A percentile compares a stretch with the other conserved stretches of the same genome.
Conservation (phyloP, 2,329 filamentous ascomycete species). For the Paramyrothecium roridum region DNA sequence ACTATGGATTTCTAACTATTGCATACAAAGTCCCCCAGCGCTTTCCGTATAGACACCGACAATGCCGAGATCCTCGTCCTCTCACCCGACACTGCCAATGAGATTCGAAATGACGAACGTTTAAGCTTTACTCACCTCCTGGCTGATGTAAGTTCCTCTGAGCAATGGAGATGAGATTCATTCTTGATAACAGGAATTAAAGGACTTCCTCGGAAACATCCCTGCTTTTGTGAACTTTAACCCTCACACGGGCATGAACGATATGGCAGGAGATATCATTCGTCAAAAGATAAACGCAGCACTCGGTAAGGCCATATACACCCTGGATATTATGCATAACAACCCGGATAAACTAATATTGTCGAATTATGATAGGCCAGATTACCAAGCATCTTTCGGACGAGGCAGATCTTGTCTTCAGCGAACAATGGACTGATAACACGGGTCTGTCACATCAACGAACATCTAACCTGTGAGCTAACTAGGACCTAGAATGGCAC, state of each 20-base stretch:
- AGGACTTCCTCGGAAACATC: background rate
- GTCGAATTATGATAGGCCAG: too few species aligned
- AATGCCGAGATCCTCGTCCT: background rate
- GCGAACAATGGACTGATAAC: background rate
- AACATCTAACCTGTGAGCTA: background rate
- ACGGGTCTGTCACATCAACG: background rate
- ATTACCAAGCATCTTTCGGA: background rate
- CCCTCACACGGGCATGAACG: background rate
- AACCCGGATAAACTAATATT: too few species aligned
- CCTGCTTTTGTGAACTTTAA: background rate
- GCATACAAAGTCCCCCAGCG: background rate
- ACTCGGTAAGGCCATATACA: too few species aligned
- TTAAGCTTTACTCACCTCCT: background rate
- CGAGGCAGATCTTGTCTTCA: background rate
- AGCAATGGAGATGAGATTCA: background rate
- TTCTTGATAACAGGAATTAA: background rate
- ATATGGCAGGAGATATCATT: background rate
- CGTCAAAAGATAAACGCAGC: background rate
- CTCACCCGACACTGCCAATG: background rate
- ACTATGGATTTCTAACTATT: too few species aligned
- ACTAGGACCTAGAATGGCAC: background rate
- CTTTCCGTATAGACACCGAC: background rate
- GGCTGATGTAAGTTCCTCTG: background rate
- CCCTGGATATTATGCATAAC: too few species aligned
- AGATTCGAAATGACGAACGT: background rate